Evolutionary conservation across 176 grass and related monocot genomes (phyloP), one percentile per base, ranked within the genome.

Genomic region (Luzula sylvatica): DNA sequence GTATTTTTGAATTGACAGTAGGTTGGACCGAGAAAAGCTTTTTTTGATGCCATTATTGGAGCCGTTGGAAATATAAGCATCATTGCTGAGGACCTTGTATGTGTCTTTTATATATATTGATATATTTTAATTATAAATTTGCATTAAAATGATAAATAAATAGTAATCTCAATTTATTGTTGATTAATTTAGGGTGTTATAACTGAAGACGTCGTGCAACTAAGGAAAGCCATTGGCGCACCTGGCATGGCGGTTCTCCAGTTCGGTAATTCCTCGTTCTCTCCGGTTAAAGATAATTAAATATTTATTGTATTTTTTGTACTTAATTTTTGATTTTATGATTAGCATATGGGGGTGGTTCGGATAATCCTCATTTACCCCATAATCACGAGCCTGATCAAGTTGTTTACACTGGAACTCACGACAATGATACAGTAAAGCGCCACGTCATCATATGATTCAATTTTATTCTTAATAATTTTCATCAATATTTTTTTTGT

Each of bases 201-300:
- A 78, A 95, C 89, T 20, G 76, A 85, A 70, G 89, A 95, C 58
- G 89, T 95, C 5, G 80, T 95, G 48, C 47, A 95, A 68, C 53
- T 95, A 67, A 88, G 89, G 63, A 95, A 88, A 69, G 75, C 70
- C 27, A 95, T 95, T 55, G 73, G 66, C 0, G 83, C 89, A 72
- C 89, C 89, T 26, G 89, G 89, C 52, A 95, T 95, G 89, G 83
- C 83, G 66, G 73, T 95, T 82, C 89, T 95, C 23, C 83, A 95
- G 56, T 95, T 95, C 58, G 89, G 89, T 95, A 88, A 21, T 13
- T 11, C 28, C 46, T 63, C 14, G 2, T 24, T 46, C 29, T 49
- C 12, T 28, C 24, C 23, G 28, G 5, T 16, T 23, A 20, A 20
- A 19, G 45, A 29, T 47, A 25, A 1, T 53, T 53, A 63, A 13